Conservation (phyloP, 2,329 filamentous ascomycete species). For the Xylaria sp. region DNA sequence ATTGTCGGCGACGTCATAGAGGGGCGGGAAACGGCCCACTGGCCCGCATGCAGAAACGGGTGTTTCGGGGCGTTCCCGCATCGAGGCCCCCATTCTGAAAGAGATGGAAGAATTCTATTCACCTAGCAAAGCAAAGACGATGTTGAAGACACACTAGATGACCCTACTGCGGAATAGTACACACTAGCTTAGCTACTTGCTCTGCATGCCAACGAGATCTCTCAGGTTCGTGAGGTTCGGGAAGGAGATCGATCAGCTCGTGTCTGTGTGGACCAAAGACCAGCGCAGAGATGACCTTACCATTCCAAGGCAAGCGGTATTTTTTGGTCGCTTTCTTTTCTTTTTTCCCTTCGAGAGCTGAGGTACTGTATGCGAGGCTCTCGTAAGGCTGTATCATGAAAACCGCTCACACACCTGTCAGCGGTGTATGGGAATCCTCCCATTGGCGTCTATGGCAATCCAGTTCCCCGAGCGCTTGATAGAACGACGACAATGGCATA, state of each 20-base stretch:
- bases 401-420: background rate
- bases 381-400: conserved; percentile 9
- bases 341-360: background rate
- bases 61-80: conserved; percentile 15
- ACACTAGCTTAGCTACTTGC: background rate
- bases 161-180: background rate
- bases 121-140: background rate
- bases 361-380: conserved; percentile 13
- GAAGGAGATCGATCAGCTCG: conserved; percentile 9
- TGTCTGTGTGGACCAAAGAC: conserved; percentile 5
- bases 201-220: conserved; percentile 11
- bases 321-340: background rate
- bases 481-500: background rate
- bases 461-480: background rate
- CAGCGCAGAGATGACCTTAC: conserved; percentile 8
- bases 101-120: background rate
- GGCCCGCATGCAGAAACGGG: conserved; percentile 14
- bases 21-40: conserved; percentile 24
- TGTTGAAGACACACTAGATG: background rate
- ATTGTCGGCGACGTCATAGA: conserved; percentile 27
- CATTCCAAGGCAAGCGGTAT: background rate
- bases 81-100: conserved; percentile 8
- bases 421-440: conserved; percentile 3
- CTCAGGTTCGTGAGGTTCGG: conserved; percentile 25
- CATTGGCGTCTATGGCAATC: background rate